phyloP scores from a whole-genome alignment of 306 rosid genomes.

The Cercis canadensis region DNA sequence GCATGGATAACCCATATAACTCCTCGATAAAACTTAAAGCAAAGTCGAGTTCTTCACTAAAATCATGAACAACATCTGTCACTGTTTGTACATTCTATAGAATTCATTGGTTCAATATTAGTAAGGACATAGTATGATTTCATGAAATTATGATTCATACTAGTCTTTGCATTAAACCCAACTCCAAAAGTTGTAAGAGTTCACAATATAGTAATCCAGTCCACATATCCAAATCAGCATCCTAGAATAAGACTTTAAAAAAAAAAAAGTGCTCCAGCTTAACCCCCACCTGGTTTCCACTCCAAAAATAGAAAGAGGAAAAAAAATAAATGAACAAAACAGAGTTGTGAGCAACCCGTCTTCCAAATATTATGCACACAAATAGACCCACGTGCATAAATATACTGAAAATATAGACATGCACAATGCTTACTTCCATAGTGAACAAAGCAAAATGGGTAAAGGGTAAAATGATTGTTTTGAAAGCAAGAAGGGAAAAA shows the following conservation, averaged over 20 bases:
- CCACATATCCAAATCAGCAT: not conserved
- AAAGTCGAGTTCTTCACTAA: not conserved
- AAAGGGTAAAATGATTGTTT: not conserved
- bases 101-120: not conserved
- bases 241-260: not conserved
- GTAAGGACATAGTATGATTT: not conserved
- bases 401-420: no score
- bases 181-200: not conserved
- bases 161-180: not conserved
- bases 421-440: not conserved
- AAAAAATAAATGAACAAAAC: not conserved
- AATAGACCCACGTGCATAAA: not conserved
- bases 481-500: no score
- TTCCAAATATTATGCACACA: not conserved
- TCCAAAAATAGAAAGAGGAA: not conserved
- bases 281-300: no score
- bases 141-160: not conserved
- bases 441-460: not conserved
- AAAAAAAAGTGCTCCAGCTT: no score
- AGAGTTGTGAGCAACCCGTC: not conserved
- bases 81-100: not conserved
- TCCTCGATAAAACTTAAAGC: not conserved
- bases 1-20: not conserved
- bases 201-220: not conserved
- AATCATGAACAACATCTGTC: not conserved